Conservation (phyloP, 345 rosid genomes). For the Psidium friedrichsthalianum region DNA sequence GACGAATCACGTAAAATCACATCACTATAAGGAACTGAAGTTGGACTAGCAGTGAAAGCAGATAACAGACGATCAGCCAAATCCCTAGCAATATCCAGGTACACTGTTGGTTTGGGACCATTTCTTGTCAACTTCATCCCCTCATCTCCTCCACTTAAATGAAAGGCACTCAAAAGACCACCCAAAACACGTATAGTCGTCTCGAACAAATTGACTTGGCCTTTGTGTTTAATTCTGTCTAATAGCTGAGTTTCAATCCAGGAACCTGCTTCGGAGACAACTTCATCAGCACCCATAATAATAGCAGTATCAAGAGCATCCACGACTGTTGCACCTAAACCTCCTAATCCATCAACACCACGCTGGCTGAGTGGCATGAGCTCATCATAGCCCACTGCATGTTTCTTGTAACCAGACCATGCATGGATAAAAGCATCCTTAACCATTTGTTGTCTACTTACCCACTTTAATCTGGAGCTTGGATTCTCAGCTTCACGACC, state of each 20-base stretch:
- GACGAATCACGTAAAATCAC: constrained; percentile 63
- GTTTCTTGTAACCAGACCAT: constrained; percentile 88
- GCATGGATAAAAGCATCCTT: constrained; percentile 83
- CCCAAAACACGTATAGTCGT: constrained; percentile 96
- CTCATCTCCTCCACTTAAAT: constrained; percentile 75
- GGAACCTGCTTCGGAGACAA: constrained; percentile 74
- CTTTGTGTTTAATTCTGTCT: constrained; percentile 73
- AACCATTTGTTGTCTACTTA: constrained; percentile 54
- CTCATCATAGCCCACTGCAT: constrained; percentile 89
- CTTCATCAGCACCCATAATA: constrained; percentile 79
- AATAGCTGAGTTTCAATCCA: constrained; percentile 78
- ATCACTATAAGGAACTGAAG: constrained; percentile 77
- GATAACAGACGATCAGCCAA: constrained; percentile 84
- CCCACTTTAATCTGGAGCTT: constrained; percentile 42
- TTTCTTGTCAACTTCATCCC: constrained; percentile 27
- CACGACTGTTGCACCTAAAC: constrained; percentile 91
- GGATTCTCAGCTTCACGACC: constrained; percentile 9
- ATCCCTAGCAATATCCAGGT: constrained; percentile 65
- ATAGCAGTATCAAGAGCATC: constrained; percentile 99
- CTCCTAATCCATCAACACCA: constrained; percentile 88
- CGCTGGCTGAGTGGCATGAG: constrained; percentile 70
- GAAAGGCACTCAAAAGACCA: constrained; percentile 96
- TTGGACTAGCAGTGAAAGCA: constrained; percentile 80
- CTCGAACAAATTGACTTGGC: constrained; percentile 95
- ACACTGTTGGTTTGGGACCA: constrained; percentile 66